These are phyloP conservation scores for Chrysanthemum seticuspe DNA, from an alignment of 129 eudicot genomes.

Conservation along the genomic window DNA sequence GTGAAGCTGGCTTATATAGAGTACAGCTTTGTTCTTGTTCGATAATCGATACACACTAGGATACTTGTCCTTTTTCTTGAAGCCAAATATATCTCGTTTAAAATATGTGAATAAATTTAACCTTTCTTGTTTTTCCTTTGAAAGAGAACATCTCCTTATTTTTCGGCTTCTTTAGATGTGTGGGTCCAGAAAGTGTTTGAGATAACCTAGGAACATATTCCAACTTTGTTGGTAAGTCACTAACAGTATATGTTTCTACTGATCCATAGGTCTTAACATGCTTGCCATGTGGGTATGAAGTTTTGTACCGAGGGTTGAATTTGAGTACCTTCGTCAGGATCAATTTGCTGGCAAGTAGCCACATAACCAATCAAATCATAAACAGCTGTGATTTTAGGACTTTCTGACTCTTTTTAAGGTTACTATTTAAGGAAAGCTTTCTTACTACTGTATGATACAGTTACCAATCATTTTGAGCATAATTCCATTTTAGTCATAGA, in stretches of 20 bases:
- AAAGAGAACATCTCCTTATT: conserved; percentile 8
- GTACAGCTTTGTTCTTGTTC: conserved; percentile 27
- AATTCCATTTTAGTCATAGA: conserved; percentile 7
- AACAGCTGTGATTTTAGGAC: conserved; percentile 16
- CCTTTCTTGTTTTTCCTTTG: conserved; percentile 7
- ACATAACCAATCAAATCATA: conserved; percentile 15
- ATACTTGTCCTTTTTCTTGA: conserved; percentile 9
- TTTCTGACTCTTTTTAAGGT: conserved; percentile 17
- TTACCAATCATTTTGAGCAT: not conserved
- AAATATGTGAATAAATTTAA: conserved; percentile 8
- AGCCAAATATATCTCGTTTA: conserved; percentile 11
- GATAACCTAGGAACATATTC: conserved; percentile 23
- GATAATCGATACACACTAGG: not conserved
- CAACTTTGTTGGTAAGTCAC: conserved; percentile 29
- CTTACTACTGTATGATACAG: not conserved
- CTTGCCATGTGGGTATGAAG: not conserved
- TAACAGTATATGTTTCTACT: conserved; percentile 21
- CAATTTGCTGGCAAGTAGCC: conserved; percentile 23
- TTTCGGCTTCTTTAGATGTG: conserved; percentile 14
- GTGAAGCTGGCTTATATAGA: conserved; percentile 39
- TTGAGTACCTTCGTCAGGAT: conserved; percentile 25
- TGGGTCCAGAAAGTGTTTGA: conserved; percentile 13
- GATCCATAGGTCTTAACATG: conserved; percentile 17
- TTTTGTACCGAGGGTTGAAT: conserved; percentile 6
- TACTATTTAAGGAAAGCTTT: not conserved